Base-by-base conservation (phyloP, 768 basidiomycete genomes). In the Lyophyllum shimeji region DNA sequence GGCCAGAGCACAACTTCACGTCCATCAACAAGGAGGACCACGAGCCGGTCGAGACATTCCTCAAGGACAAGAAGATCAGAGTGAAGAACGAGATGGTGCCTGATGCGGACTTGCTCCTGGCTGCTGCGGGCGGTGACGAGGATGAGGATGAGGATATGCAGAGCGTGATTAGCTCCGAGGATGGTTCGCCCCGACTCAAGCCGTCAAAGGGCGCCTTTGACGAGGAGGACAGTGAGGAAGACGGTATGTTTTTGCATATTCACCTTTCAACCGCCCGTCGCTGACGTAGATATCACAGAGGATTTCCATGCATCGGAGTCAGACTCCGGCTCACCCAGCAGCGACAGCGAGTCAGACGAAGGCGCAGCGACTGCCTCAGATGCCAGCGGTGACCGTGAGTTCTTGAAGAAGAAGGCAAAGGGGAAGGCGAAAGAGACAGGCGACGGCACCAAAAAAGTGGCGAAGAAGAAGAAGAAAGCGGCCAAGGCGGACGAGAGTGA, bases 11-110 rank as follows among this genome's bases (percentile, higher is more conserved):
- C 69, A 89, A 84, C 18, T 99, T 99, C 72, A 90, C 90, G 1
- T 90, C 93, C 2, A 88, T 99, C 72, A 91, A 91, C 73, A 98
- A 96, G 73, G 96, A 98, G 67, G 97, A 99, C 66, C 89, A 94
- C 61, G 90, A 90, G 56, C 80, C 84, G 13, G 89, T 92, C 29
- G 91, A 94, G 65, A 78, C 82, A 20, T 98, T 92, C 70, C 73
- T 99, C 63, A 85, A 86, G 64, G 86, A 89, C 25, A 96, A 97
- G 80, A 95, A 95, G 72, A 83, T 98, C 61, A 84, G 86, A 63
- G 83, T 96, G 60, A 97, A 97, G 83, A 96, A 93, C 70, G 94
- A 96, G 82, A 93, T 95, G 83, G 83, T 90, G 50, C 88, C 90
- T 13, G 95, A 97, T 65, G 87, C 86, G 18, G 87, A 94, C 65